Percentiles rank a stretch among this genome's conserved stretches.
Evolutionary conservation across 1,284 basidiomycete species (phyloP).

Genomic region (Ceratobasidium sp.): DNA sequence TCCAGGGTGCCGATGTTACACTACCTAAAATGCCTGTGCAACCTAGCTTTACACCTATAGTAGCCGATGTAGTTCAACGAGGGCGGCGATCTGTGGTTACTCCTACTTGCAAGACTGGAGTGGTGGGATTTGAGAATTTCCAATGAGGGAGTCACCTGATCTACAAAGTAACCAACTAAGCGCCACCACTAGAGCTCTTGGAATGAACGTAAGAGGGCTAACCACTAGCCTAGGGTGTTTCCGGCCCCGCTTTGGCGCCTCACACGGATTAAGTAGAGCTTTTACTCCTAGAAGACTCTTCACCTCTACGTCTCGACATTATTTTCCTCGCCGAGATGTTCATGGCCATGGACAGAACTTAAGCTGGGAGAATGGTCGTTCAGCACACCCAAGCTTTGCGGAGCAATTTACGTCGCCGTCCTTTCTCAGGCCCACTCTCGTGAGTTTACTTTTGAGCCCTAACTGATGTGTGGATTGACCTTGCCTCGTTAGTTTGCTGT

Average conservation of each 20-base stretch:
- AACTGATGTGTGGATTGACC: not conserved
- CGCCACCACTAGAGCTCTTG: too few relatives aligned
- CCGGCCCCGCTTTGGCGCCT: not conserved
- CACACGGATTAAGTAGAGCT: not conserved
- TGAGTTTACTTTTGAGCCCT: not conserved
- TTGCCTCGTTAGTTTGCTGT: conserved; percentile 26
- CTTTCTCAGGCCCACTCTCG: conserved; percentile 26
- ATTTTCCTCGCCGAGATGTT: conserved; percentile 25
- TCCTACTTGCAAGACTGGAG: too few relatives aligned
- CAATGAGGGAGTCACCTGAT: too few relatives aligned
- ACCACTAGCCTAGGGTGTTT: conserved; percentile 11
- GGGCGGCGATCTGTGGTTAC: too few relatives aligned
- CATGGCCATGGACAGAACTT: conserved; percentile 35
- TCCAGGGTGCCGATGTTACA: too few relatives aligned
- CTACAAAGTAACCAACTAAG: too few relatives aligned
- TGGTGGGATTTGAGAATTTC: too few relatives aligned
- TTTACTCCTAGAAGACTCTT: not conserved
- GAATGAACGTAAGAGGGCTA: conserved; percentile 9
- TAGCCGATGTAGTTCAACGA: too few relatives aligned
- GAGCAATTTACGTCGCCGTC: conserved; percentile 24
- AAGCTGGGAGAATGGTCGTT: not conserved
- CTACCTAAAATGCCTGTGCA: too few relatives aligned
- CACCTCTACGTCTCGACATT: conserved; percentile 1
- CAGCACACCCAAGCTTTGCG: conserved; percentile 24
- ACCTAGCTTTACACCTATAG: too few relatives aligned